phyloP scores from a whole-genome alignment of 225 moss, liverwort and hornwort genomes.

The Marchantia paleacea region DNA sequence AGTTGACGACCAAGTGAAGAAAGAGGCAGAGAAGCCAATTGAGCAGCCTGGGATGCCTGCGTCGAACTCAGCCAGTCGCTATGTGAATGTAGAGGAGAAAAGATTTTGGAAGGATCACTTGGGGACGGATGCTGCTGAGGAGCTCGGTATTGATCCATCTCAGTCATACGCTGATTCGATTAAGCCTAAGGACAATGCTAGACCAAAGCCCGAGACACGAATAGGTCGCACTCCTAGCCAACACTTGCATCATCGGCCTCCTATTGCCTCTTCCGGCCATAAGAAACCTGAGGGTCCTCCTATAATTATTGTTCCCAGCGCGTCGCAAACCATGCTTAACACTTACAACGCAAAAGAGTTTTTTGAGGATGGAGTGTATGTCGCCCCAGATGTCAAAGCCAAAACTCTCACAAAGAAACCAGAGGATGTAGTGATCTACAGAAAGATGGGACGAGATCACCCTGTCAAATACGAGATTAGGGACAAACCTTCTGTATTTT shows the following conservation, averaged over 20 bases:
- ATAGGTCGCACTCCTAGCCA: constrained; percentile 60
- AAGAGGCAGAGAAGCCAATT: constrained; percentile 62
- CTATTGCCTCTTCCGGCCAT: constrained; percentile 36
- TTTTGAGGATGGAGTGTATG: constrained; percentile 80
- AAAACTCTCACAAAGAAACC: constrained; percentile 70
- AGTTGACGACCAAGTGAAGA: constrained; percentile 56
- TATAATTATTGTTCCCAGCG: constrained; percentile 94
- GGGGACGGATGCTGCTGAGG: constrained; percentile 94
- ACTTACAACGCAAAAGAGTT: constrained; percentile 96
- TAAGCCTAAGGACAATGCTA: constrained; percentile 64
- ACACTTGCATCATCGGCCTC: constrained; percentile 60
- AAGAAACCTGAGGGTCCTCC: constrained; percentile 85
- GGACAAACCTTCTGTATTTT: constrained; percentile 73
- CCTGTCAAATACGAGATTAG: constrained; percentile 88
- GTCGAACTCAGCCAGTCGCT: constrained; percentile 66
- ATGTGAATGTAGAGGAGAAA: constrained; percentile 87
- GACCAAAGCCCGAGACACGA: constrained; percentile 61
- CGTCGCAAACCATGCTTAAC: constrained; percentile 92
- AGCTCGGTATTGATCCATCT: constrained; percentile 93
- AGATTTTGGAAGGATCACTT: constrained; percentile 97
- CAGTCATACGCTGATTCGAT: constrained; percentile 81
- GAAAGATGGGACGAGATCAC: constrained; percentile 90
- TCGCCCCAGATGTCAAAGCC: constrained; percentile 75
- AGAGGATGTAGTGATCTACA: constrained; percentile 66
- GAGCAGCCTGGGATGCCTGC: constrained; percentile 48